These are phyloP conservation scores for Chimonanthus praecox DNA, from an alignment of 164 flowering plant genomes.

Conservation along the genomic window DNA sequence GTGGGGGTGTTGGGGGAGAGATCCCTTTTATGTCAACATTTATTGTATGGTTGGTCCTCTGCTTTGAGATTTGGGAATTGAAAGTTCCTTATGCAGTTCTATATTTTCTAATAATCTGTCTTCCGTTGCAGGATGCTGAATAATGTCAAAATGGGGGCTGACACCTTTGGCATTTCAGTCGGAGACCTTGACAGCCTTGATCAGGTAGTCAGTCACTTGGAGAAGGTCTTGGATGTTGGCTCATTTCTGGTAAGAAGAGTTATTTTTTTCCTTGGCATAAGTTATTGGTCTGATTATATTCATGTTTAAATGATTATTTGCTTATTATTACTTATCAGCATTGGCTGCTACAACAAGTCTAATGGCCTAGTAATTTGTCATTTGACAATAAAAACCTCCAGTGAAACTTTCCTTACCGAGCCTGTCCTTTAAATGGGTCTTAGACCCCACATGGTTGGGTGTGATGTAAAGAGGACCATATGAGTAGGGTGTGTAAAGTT, in stretches of 20 bases:
- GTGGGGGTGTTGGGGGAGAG: too few species aligned
- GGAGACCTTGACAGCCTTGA: constrained; percentile 21
- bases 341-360: background rate
- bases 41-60: too few species aligned
- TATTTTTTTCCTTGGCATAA: background rate
- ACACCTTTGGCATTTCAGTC: constrained; percentile 16
- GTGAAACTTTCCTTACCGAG: too few species aligned
- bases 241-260: constrained; percentile 18
- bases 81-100: background rate
- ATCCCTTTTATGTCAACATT: too few species aligned
- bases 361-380: too few species aligned
- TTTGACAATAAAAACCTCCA: too few species aligned
- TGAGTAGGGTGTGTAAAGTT: too few species aligned
- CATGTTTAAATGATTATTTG: background rate
- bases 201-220: constrained; percentile 22
- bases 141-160: constrained; percentile 20
- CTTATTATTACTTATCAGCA: background rate
- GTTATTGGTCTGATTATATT: background rate
- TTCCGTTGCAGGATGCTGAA: constrained; percentile 20
- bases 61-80: background rate
- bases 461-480: too few species aligned
- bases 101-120: background rate
- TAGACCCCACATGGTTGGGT: too few species aligned
- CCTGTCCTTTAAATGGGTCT: too few species aligned
- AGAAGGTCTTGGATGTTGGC: constrained; percentile 22